Percentiles rank a stretch among this genome's conserved stretches.
Conservation (phyloP, 768 basidiomycete genomes). For the Xerocomus potaroensis region DNA sequence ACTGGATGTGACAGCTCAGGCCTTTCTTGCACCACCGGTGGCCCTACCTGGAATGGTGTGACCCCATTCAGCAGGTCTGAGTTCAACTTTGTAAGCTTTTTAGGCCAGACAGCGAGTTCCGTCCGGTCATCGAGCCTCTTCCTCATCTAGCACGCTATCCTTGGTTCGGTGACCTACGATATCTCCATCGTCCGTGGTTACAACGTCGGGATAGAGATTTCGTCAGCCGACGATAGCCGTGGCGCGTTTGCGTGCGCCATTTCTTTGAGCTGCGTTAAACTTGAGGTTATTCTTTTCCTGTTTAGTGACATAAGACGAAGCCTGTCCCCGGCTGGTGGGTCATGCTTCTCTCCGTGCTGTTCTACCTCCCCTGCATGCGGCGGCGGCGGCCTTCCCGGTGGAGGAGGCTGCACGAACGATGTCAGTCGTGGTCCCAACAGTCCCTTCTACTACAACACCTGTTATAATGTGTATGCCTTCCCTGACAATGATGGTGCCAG, state of each 20-base stretch:
- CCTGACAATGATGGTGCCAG: constrained; percentile 31
- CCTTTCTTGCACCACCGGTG: constrained; percentile 25
- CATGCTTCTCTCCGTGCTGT: constrained; percentile 30
- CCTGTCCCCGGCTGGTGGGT: constrained; percentile 25
- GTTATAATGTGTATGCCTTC: constrained; percentile 31
- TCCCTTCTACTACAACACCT: constrained; percentile 26
- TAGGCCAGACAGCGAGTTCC: too few relatives aligned
- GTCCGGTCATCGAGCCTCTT: not conserved
- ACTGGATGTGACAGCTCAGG: constrained; percentile 25
- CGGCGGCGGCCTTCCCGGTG: constrained; percentile 26
- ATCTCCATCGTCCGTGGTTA: constrained; percentile 33
- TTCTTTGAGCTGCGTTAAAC: constrained; percentile 29
- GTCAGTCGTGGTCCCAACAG: constrained; percentile 31
- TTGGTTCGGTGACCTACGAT: constrained; percentile 29
- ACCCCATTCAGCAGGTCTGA: constrained; percentile 32
- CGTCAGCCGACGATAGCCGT: constrained; percentile 22
- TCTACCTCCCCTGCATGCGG: constrained; percentile 25
- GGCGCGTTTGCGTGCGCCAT: constrained; percentile 31
- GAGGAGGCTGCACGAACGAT: constrained; percentile 27
- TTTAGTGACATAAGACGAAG: constrained; percentile 11
- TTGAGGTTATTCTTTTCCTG: not conserved
- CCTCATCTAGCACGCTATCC: constrained; percentile 16
- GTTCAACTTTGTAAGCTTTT: constrained; percentile 28
- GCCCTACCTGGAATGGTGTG: constrained; percentile 28
- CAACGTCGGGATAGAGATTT: constrained; percentile 34